phyloP scores from a whole-genome alignment of 306 rosid species.

The Canavalia ensiformis region DNA sequence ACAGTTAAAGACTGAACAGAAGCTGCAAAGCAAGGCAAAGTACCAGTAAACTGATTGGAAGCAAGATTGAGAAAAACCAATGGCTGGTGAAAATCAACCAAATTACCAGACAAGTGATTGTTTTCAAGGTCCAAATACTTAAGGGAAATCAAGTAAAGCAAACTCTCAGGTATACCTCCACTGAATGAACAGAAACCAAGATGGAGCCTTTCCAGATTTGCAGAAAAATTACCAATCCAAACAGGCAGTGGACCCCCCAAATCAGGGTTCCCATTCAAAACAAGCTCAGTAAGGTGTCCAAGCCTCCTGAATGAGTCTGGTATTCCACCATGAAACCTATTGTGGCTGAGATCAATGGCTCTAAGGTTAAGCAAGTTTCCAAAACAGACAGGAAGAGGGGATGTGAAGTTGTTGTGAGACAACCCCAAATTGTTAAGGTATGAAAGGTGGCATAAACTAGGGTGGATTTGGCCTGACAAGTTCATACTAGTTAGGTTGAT shows the following conservation, averaged over 20 bases:
- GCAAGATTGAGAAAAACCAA: conserved; percentile 80
- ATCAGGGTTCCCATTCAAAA: conserved; percentile 69
- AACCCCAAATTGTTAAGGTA: conserved; percentile 65
- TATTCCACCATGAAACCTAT: conserved; percentile 72
- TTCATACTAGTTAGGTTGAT: conserved; percentile 68
- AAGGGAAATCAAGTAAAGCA: conserved; percentile 68
- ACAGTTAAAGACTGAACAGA: conserved; percentile 69
- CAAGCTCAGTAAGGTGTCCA: conserved; percentile 69
- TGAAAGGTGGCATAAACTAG: conserved; percentile 67
- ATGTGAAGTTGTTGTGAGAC: conserved; percentile 74
- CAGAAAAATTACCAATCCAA: conserved; percentile 92
- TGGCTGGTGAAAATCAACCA: conserved; percentile 77
- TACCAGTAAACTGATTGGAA: conserved; percentile 88
- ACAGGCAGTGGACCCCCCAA: conserved; percentile 78
- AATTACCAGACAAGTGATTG: conserved; percentile 70
- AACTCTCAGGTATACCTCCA: conserved; percentile 81
- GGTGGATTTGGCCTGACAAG: conserved; percentile 80
- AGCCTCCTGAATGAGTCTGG: conserved; percentile 78
- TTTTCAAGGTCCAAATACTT: conserved; percentile 77
- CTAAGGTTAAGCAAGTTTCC: conserved; percentile 65
- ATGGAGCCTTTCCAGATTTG: conserved; percentile 69
- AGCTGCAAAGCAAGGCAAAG: conserved; percentile 91
- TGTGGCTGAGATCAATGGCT: conserved; percentile 72
- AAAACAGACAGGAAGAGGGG: conserved; percentile 73
- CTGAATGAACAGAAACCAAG: conserved; percentile 68